A percentile compares a stretch with the other conserved stretches of the same genome.
Conservation (phyloP, 225 moss, liverwort and hornwort genomes). For the Asterella californica region DNA sequence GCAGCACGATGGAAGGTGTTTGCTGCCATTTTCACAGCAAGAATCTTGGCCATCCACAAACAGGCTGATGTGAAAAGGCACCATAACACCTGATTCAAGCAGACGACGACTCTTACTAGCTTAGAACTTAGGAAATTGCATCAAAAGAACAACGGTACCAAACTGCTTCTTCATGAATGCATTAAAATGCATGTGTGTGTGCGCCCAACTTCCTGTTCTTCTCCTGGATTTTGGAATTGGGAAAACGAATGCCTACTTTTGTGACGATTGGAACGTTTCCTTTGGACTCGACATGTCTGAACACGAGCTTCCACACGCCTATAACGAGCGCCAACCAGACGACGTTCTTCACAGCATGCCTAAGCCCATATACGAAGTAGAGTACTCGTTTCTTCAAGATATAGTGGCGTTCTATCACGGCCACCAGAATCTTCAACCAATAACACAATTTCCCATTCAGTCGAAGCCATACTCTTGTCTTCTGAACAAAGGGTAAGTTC, state of each 20-base stretch:
- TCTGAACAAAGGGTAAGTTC: too few relatives aligned
- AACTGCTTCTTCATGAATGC: background rate
- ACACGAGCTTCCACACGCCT: conserved; percentile 90
- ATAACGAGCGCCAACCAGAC: conserved; percentile 96
- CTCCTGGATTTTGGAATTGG: background rate
- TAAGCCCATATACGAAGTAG: conserved; percentile 94
- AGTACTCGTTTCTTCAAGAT: conserved; percentile 93
- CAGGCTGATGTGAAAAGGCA: conserved; percentile 84
- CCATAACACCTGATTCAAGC: conserved; percentile 74
- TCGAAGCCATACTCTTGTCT: background rate
- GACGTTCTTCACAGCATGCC: conserved; percentile 94
- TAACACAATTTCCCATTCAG: conserved; percentile 10
- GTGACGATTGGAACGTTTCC: conserved; percentile 71
- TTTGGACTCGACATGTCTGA: conserved; percentile 65
- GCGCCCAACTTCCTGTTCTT: background rate
- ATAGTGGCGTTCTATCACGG: conserved; percentile 92
- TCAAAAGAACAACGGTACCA: background rate
- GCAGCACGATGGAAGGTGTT: conserved; percentile 98
- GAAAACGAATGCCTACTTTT: conserved; percentile 43
- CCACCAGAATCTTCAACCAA: conserved; percentile 84
- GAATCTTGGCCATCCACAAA: conserved; percentile 87
- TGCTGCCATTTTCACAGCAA: conserved; percentile 95
- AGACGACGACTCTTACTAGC: background rate
- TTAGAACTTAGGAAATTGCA: background rate
- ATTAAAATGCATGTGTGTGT: background rate